Percentiles rank a stretch among this genome's conserved stretches.
Conservation (phyloP, 495 filamentous ascomycete genomes). For the Entonaema liquescens region DNA sequence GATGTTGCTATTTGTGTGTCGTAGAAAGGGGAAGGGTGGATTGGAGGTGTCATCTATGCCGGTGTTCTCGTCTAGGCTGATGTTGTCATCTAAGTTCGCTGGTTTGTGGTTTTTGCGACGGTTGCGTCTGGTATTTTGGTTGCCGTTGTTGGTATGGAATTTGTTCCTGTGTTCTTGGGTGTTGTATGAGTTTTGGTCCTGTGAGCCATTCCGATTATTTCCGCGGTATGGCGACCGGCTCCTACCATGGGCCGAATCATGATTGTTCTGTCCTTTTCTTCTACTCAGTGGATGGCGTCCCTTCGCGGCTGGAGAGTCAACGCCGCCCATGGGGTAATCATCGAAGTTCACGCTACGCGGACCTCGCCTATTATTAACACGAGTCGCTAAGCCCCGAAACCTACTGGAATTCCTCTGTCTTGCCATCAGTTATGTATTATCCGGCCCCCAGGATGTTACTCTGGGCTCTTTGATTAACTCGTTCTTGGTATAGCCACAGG, state of each 20-base stretch:
- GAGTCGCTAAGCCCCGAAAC: background rate
- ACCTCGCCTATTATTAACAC: slow-evolving; percentile 2
- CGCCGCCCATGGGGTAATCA: slow-evolving; percentile 32
- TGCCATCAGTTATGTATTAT: slow-evolving; percentile 1
- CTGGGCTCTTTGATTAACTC: background rate
- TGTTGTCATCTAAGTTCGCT: background rate
- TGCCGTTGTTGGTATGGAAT: background rate
- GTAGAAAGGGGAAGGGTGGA: background rate
- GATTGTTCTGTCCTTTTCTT: slow-evolving; percentile 8
- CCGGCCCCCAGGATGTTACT: background rate
- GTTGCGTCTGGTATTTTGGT: slow-evolving; percentile 2
- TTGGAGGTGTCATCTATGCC: background rate
- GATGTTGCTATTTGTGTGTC: background rate
- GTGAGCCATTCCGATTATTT: background rate
- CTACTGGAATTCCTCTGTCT: slow-evolving; percentile 14
- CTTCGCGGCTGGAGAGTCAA: background rate
- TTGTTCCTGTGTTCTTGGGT: too few relatives aligned
- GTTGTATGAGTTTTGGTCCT: background rate
- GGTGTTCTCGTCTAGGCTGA: too few relatives aligned
- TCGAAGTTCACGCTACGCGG: slow-evolving; percentile 24
- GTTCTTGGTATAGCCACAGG: background rate
- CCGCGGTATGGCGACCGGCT: background rate
- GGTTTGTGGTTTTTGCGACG: background rate
- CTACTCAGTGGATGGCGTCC: background rate
- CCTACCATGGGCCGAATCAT: background rate